Evolutionary conservation across 257 asterid species (phyloP), one percentile per base, ranked within the genome.

Genomic region (Solanum paucissectum): DNA sequence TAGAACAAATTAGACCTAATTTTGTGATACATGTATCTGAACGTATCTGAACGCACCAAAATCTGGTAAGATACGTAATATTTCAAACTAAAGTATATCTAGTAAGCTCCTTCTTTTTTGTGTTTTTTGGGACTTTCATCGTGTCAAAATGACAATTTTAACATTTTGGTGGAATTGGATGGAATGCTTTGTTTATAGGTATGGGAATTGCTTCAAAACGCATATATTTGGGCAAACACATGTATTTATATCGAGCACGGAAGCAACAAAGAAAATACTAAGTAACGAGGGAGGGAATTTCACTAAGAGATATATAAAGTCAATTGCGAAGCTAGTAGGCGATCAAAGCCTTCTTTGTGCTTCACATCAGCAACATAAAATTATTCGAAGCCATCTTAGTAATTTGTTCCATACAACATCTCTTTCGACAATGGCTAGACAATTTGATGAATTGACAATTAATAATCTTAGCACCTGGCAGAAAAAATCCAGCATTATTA

Each of bases 1-100:
- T 52, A 52, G 9, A 16, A 52, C 0, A 6, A 52, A 52, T 52
- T 16, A 52, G 3, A 52, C 62, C 1, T 16, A 52, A 16, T 52
- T 6, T 52, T 52, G 9, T 16, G 23, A 52, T 46, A 46, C 18
- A 46, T 46, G 18, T 44, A 2, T 44, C 6, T 44, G 6, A 2
- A 52, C 0, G 23, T 52, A 52, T 52, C 62, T 52, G 9, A 1
- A 0, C 1, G 62, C 9, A 52, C 0, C 23, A 52, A 52, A 52
- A 52, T 6, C 0, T 52, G 0, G 0, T 2, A 52, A 52, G n/a
- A 52, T 18, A 52, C 0, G 1, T 18, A 6, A 52, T 52, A 0
- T 52, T 16, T 0, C 62, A 16, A 18, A 52, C 4, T 18, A 52
- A 8, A 52, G 21, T 18, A 16, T 52, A 18, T 52, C 3, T 52